phyloP scores from a whole-genome alignment of 2,329 filamentous ascomycete species.

The Aspergillus clavatus region DNA sequence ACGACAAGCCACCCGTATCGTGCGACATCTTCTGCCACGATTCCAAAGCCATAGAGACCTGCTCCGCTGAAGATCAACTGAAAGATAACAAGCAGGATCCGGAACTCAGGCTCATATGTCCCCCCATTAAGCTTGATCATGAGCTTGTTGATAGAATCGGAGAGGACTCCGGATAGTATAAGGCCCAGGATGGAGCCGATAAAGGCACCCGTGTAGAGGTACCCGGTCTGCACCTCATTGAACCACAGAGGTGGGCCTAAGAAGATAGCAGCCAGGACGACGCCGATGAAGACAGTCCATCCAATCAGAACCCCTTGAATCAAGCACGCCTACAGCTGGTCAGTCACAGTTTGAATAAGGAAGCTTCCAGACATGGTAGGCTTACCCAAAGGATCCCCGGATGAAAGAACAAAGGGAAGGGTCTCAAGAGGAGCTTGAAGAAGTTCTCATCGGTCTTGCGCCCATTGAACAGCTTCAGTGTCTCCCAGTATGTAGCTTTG shows the following conservation, averaged over 20 bases:
- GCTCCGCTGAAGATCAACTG: constrained; percentile 72
- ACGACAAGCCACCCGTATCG: constrained; percentile 69
- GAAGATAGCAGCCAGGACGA: constrained; percentile 77
- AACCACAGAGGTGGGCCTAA: constrained; percentile 77
- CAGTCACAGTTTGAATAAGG: constrained; percentile 3
- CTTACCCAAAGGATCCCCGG: constrained; percentile 73
- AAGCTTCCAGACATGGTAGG: constrained; percentile 32
- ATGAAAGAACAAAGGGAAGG: constrained; percentile 77
- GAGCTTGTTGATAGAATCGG: constrained; percentile 65
- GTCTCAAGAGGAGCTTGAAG: constrained; percentile 60
- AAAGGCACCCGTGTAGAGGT: constrained; percentile 81
- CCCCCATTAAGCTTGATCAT: constrained; percentile 73
- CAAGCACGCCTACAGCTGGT: constrained; percentile 50
- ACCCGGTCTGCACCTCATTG: constrained; percentile 74
- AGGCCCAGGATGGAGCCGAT: constrained; percentile 77
- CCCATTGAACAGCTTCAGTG: constrained; percentile 69
- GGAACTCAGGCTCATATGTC: constrained; percentile 87
- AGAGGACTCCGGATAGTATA: constrained; percentile 64
- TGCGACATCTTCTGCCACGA: constrained; percentile 58
- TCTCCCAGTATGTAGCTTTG: constrained; percentile 55
- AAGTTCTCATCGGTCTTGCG: constrained; percentile 75
- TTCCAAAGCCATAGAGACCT: constrained; percentile 80
- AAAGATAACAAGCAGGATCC: constrained; percentile 75
- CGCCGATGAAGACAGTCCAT: constrained; percentile 90
- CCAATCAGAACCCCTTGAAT: constrained; percentile 88